Base-by-base conservation (phyloP, 2,329 filamentous ascomycete species). In the Colletotrichum sp. region DNA sequence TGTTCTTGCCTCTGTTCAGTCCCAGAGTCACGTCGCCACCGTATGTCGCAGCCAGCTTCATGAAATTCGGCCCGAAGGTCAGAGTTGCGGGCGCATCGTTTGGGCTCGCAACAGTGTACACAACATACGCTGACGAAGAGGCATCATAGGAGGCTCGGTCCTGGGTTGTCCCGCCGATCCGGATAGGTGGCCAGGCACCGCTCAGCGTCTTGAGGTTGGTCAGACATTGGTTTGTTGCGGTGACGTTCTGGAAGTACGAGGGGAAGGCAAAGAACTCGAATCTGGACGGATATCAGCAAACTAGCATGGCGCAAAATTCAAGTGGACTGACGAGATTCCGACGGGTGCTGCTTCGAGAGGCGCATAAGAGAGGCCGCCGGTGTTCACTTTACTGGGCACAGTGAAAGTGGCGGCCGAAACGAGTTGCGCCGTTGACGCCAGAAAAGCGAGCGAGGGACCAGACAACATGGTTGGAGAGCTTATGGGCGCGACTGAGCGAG, bases 161-260 rank as follows among this genome's bases (percentile, higher is more conserved):
- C 84, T 91, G 89, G 1, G 90, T 91, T 1, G 90, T 92, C 3
- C 90, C 90, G n/a, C 90, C 90, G 70, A 92, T 90, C 67, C 90
- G 84, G 62, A 91, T 86, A 0, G 89, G 89, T 9, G 90, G 89
- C 87, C 87, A 90, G 13, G 82, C 84, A 3, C 89, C 90, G 0
- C 86, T 88, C 64, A 91, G 75, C 15, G 86, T 83, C 76, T 87
- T 86, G 78, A 90, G 86, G 78, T 91, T 91, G 28, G 86, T 80
- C 8, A 92, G 82, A 76, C 90, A 92, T 78, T 87, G 86, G 0
- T 81, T 84, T 0, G 89, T 91, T 2, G 88, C 84, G 0, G 85
- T 85, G 16, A 91, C 88, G 76, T 90, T 87, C 18, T 84, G 87
- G 77, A 91, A 87, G 80, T 92, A 92, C 0, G 84, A 86, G 0